Evolutionary conservation across 768 basidiomycete species (phyloP).

Genomic region (Suillus paluster): DNA sequence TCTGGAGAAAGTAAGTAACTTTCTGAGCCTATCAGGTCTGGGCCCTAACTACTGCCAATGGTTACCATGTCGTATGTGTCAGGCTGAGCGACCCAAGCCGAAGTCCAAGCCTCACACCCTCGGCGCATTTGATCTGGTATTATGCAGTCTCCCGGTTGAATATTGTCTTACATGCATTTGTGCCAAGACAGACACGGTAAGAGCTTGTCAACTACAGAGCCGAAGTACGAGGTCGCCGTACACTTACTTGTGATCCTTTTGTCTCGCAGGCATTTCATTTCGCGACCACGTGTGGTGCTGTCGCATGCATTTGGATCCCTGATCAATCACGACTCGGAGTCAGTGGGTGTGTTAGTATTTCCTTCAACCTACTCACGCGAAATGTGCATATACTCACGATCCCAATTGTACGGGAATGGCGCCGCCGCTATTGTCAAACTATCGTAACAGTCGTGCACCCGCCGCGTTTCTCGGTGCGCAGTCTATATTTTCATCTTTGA

Average conservation of each 20-base stretch:
- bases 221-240: background rate
- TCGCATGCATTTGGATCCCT: no score
- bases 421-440: background rate
- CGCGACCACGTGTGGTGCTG: background rate
- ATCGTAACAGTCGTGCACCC: slow-evolving; percentile 1
- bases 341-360: background rate
- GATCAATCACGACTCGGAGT: no score
- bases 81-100: background rate
- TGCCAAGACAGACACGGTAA: no score
- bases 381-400: background rate
- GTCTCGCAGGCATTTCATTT: background rate
- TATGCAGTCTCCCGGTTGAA: background rate
- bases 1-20: background rate
- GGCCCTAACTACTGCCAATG: background rate
- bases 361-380: background rate
- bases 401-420: background rate
- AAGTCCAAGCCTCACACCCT: background rate
- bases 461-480: background rate
- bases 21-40: background rate
- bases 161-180: background rate
- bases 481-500: background rate
- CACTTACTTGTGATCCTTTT: background rate
- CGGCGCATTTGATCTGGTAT: background rate
- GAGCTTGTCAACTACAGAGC: background rate
- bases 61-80: background rate